Conservation (phyloP, 1,139 yeast genomes). For the Blastobotrys niveus region DNA sequence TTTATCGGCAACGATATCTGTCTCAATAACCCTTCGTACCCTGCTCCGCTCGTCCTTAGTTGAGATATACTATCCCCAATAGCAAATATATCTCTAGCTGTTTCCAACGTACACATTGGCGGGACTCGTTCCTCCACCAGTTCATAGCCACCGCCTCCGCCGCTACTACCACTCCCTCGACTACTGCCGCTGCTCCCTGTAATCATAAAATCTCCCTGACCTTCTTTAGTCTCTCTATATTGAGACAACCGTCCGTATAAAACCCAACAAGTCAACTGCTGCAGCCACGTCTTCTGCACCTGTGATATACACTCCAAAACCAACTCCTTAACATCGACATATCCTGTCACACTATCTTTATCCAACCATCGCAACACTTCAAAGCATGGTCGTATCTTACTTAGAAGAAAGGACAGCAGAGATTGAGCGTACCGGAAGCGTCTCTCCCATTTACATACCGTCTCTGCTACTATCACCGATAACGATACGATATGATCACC, state of each 20-base stretch:
- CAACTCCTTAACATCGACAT: conserved; percentile 20
- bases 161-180: too few species aligned
- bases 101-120: conserved; percentile 13
- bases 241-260: conserved; percentile 26
- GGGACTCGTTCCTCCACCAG: conserved; percentile 17
- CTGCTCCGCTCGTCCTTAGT: conserved; percentile 12
- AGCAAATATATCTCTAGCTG: conserved; percentile 20
- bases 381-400: conserved; percentile 15
- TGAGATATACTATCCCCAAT: conserved; percentile 21
- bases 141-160: conserved; percentile 8
- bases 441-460: conserved; percentile 23
- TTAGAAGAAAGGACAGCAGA: conserved; percentile 17
- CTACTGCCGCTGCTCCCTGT: neutral
- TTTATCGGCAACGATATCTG: conserved; percentile 19
- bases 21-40: conserved; percentile 1
- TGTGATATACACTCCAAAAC: conserved; percentile 21
- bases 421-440: conserved; percentile 21
- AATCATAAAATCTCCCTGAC: conserved; percentile 19
- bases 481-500: conserved; percentile 24
- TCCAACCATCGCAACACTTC: conserved; percentile 19
- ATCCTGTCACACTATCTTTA: conserved; percentile 22
- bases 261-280: conserved; percentile 26
- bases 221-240: conserved; percentile 9
- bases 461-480: conserved; percentile 20
- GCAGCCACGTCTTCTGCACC: conserved; percentile 26